These are phyloP conservation scores for Aspergillus hancockii DNA, from an alignment of 495 filamentous ascomycete species.

Conservation along the genomic window DNA sequence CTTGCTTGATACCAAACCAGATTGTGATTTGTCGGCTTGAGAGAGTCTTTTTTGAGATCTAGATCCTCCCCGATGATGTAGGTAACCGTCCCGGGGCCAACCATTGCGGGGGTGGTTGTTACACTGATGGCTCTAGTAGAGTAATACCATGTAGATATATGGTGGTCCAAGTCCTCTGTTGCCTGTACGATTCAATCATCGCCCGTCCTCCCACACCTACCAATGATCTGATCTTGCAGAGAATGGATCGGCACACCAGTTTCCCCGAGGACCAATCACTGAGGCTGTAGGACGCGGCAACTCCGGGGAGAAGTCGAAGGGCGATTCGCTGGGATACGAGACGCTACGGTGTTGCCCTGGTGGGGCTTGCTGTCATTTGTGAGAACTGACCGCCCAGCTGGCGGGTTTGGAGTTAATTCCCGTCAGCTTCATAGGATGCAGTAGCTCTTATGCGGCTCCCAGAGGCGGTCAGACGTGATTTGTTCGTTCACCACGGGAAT, in stretches of 20 bases:
- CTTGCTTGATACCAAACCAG: not conserved
- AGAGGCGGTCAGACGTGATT: not conserved
- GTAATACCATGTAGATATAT: not conserved
- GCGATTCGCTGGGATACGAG: not conserved
- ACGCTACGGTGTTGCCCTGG: not conserved
- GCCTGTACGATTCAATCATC: not conserved
- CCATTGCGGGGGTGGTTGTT: not conserved
- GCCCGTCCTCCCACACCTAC: not conserved
- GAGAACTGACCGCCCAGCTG: not conserved
- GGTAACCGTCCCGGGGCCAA: not conserved
- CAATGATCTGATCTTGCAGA: too few relatives aligned
- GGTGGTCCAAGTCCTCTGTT: not conserved
- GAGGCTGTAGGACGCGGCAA: not conserved
- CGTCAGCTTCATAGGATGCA: not conserved
- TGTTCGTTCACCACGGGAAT: not conserved
- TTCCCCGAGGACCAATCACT: not conserved
- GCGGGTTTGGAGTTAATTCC: not conserved
- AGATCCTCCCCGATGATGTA: not conserved
- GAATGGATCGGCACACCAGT: not conserved
- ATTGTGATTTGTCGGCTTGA: not conserved
- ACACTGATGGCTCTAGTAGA: not conserved
- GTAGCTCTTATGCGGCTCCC: conserved; percentile 2
- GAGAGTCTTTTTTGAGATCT: not conserved
- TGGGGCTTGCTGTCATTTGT: not conserved
- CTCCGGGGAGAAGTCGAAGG: not conserved